Base-by-base conservation (phyloP, 345 rosid species). In the Orychophragmus violaceus region DNA sequence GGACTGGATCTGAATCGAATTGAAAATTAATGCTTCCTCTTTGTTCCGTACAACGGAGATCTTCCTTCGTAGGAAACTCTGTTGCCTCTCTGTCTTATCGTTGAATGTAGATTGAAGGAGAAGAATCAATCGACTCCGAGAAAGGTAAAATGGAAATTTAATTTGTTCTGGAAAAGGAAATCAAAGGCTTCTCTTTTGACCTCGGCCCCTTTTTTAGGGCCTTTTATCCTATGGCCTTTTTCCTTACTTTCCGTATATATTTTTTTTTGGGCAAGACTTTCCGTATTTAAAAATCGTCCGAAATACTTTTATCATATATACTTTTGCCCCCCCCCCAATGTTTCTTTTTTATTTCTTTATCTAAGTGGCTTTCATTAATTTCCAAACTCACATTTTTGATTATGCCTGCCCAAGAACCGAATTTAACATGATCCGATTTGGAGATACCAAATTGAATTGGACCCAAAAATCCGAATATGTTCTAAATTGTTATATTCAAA, bases 151-250 rank as follows among this genome's bases (percentile, higher is more conserved):
- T 35, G 59, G 63, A 55, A 71, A 33, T 44, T 71, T 54, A 2
- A 42, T 46, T 49, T 16, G 76, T 72, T 59, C 76, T 50, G 22
- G 23, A 50, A 11, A 72, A 17, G 48, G 60, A 65, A 30, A 28
- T 9, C 14, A 72, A 72, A 49, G 66, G 5, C 45, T 64, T 64
- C 59, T 46, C 44, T 58, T 49, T 65, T 36, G 18, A 27, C 28
- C 57, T 56, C n/a, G 10, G 32, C 24, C 66, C 7, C 13, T 23
- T 50, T 50, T 14, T 25, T 27, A 0, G 23, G 59, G 23, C 59
- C 12, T 51, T 51, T 50, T 49, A 2, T 22, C 7, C 8, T 8
- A 8, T 9, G 49, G 11, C 52, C n/a, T 22, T 48, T 22, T 49
- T 12, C 4, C 22, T 44, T 44, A 4, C 7, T 42, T 42, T 42